Base-by-base conservation (phyloP, 768 basidiomycete genomes). In the Kwoniella bestiolae region DNA sequence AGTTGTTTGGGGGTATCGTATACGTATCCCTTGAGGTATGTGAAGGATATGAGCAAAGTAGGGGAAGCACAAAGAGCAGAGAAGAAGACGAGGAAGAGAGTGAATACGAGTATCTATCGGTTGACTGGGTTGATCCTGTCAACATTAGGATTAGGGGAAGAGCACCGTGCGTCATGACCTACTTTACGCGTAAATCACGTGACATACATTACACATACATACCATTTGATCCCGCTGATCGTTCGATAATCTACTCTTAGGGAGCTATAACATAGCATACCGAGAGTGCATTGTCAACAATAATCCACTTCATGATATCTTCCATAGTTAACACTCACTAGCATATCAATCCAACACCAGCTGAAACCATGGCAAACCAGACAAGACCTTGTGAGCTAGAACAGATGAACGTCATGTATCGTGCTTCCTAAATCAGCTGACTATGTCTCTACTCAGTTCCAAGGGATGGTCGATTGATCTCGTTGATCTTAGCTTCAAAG, bases 381-480 rank as follows among this genome's bases (percentile, higher is more conserved):
- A 35, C 60, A 26, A 49, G 56, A 35, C 69, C 69, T 8, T 56
- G 69, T 70, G 38, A 66, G 68, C 38, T 35, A n/a, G n/a, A 44
- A n/a, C 41, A 44, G 41, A 9, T 44, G 41, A 9, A 9, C n/a
- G 41, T n/a, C n/a, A n/a, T n/a, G n/a, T n/a, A n/a, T n/a, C 9
- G 41, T n/a, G n/a, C 34, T 25, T n/a, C 23, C 31, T 49, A 23
- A 35, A 35, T 35, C 34, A 35, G 34, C 34, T 35, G 34, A 35
- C 12, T 5, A 35, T 6, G 34, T 35, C 34, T 35, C 34, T 35
- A 16, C 3, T 28, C 59, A 80, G 79, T 84, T 2, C 83, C 83
- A 0, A 72, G 83, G 18, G 83, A 83, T 57, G 82, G 81, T 1
- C 72, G 83, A 18, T 74, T 83, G 23, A 81, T 83, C 25, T 81